Base-by-base conservation (phyloP, 2,329 filamentous ascomycete species). In the Aspergillus sp. region DNA sequence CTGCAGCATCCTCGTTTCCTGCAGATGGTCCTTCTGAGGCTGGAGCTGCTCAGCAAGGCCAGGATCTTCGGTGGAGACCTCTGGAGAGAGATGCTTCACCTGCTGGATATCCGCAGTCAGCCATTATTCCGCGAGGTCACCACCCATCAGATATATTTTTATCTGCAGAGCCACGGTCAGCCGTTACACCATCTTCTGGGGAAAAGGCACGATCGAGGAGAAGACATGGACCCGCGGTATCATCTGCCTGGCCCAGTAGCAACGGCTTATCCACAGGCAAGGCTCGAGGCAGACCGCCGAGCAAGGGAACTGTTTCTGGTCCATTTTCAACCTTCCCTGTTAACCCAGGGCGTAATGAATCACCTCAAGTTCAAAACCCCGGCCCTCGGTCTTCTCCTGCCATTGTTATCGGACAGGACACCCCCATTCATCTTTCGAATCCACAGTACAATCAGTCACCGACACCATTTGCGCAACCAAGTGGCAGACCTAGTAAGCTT, bases 221-320 rank as follows among this genome's bases (percentile, higher is more conserved):
- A 43, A 79, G 88, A 4, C 86, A 94, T 61, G 90, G 90, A 0
- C 86, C 89, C 0, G 89, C 88, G 6, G 88, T 95, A 0, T 95
- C 90, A 1, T 95, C 90, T 7, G 90, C 90, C 1, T 96, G 90
- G 90, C 82, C 85, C 43, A 81, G 81, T 50, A 80, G 77, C 46
- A 79, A 79, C 11, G 73, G 76, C 33, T 74, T 81, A 9, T 70
- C 79, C 1, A 79, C 76, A 5, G 83, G 85, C 2, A 94, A 90
- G 62, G 75, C 86, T 10, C 76, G 90, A 51, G 90, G 90, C 6
- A 76, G 90, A 46, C 90, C 90, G 34, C 88, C 88, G 0, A 86
- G 83, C 44, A 87, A 85, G 54, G 78, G 82, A 27, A 77, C 75
- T n/a, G 74, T 76, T 0, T 74, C 79, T 10, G 81, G 81, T 0